These are phyloP conservation scores for Blechomonas ayalai DNA, from an alignment of 208 protist species.

Conservation along the genomic window DNA sequence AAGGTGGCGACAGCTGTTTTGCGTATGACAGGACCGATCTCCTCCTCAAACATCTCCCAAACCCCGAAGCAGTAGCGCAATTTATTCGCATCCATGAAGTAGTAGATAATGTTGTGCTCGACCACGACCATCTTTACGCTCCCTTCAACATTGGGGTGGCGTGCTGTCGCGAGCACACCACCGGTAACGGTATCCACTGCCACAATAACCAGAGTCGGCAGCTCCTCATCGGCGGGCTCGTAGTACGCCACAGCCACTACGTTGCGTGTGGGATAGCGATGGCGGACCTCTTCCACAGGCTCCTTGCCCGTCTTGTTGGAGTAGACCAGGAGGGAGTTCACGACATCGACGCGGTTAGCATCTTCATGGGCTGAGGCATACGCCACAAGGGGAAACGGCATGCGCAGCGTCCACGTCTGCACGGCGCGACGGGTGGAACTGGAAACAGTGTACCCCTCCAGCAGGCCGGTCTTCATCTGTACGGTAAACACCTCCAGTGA, in stretches of 20 bases:
- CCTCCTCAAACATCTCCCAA: slow-evolving; percentile 84
- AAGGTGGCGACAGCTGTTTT: slow-evolving; percentile 61
- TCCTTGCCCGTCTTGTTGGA: slow-evolving; percentile 54
- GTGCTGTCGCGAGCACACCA: slow-evolving; percentile 59
- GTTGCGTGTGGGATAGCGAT: slow-evolving; percentile 76
- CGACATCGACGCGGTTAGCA: slow-evolving; percentile 30
- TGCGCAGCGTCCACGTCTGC: slow-evolving; percentile 47
- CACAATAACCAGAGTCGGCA: slow-evolving; percentile 61
- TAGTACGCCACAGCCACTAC: slow-evolving; percentile 76
- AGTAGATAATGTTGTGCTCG: slow-evolving; percentile 76
- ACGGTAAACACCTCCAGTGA: slow-evolving; percentile 34
- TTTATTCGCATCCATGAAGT: slow-evolving; percentile 79
- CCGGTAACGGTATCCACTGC: slow-evolving; percentile 81
- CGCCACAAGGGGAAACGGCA: slow-evolving; percentile 59
- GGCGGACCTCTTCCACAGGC: slow-evolving; percentile 67
- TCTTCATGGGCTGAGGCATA: slow-evolving; percentile 53
- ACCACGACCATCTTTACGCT: slow-evolving; percentile 72
- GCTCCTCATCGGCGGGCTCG: slow-evolving; percentile 45
- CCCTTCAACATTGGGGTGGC: slow-evolving; percentile 73
- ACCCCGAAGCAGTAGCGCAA: slow-evolving; percentile 82
- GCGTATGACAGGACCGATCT: slow-evolving; percentile 26
- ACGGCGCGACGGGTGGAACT: slow-evolving; percentile 13
- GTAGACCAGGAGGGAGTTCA: slow-evolving; percentile 74
- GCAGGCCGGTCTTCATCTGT: slow-evolving; percentile 17
- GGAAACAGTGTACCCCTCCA: slow-evolving; percentile 51